These are phyloP conservation scores for Pittosporum tobira DNA, from an alignment of 129 eudicot genomes.

Conservation along the genomic window DNA sequence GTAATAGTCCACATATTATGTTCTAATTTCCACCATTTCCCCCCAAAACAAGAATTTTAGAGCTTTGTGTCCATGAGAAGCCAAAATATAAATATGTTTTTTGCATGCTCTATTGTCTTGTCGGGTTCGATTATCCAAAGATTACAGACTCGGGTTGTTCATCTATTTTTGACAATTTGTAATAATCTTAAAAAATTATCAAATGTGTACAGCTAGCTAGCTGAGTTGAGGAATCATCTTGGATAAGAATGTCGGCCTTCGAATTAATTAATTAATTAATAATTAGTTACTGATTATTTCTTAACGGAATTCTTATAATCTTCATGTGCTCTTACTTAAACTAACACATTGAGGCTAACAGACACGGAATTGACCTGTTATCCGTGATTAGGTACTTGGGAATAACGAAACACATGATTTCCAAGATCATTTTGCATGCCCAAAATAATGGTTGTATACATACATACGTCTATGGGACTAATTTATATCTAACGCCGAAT, in stretches of 20 bases:
- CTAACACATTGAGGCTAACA: not conserved
- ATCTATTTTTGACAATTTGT: not conserved
- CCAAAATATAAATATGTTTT: not conserved
- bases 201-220: not conserved
- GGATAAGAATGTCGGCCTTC: not conserved
- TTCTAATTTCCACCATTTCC: not conserved
- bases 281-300: not conserved
- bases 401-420: too few species aligned
- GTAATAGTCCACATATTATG: not conserved
- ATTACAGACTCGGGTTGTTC: slow-evolving; percentile 4
- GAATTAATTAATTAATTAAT: not conserved
- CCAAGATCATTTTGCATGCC: too few species aligned
- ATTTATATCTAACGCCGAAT: too few species aligned
- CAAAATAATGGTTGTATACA: too few species aligned
- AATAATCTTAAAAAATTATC: not conserved
- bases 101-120: not conserved
- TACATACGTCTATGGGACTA: too few species aligned
- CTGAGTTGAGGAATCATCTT: not conserved
- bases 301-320: too few species aligned
- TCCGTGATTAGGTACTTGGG: too few species aligned
- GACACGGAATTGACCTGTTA: too few species aligned
- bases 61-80: not conserved
- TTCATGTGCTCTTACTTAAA: not conserved
- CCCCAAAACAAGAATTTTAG: not conserved
- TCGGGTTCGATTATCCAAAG: slow-evolving; percentile 4